Percentiles rank a stretch among this genome's conserved stretches.
These are phyloP conservation scores for Miscanthus sacchariflorus DNA, from an alignment of 202 grass and related monocot species.

Conservation along the genomic window DNA sequence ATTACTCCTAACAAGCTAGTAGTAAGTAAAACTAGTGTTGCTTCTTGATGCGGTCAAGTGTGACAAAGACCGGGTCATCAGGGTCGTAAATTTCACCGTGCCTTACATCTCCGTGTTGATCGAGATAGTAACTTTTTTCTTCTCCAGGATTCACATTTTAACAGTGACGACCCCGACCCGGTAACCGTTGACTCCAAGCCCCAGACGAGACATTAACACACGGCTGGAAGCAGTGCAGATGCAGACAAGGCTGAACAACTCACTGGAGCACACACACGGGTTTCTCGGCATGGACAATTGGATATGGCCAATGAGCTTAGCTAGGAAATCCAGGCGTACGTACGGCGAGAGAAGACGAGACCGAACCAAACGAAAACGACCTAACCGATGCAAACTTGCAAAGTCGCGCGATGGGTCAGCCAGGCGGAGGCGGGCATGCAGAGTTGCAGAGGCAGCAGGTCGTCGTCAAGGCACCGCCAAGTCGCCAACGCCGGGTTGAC, in stretches of 20 bases:
- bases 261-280: too few relatives aligned
- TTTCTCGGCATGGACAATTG: background rate
- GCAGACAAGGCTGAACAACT: too few relatives aligned
- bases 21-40: constrained; percentile 16
- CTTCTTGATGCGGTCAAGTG: constrained; percentile 38
- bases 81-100: background rate
- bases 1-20: background rate
- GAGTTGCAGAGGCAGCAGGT: background rate
- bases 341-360: background rate
- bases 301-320: background rate
- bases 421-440: too few relatives aligned
- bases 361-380: constrained; percentile 37
- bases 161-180: background rate
- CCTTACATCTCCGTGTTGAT: background rate
- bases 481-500: constrained; percentile 27
- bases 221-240: too few relatives aligned
- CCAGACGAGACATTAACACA: too few relatives aligned
- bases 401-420: too few relatives aligned
- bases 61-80: constrained; percentile 26
- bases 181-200: background rate
- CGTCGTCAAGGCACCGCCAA: background rate
- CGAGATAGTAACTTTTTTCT: background rate
- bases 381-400: background rate
- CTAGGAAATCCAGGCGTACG: background rate
- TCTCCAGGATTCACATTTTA: background rate